Evolutionary conservation across 805 yeast species (phyloP), one percentile per base, ranked within the genome.

Genomic region (Dipodascopsis tothii): DNA sequence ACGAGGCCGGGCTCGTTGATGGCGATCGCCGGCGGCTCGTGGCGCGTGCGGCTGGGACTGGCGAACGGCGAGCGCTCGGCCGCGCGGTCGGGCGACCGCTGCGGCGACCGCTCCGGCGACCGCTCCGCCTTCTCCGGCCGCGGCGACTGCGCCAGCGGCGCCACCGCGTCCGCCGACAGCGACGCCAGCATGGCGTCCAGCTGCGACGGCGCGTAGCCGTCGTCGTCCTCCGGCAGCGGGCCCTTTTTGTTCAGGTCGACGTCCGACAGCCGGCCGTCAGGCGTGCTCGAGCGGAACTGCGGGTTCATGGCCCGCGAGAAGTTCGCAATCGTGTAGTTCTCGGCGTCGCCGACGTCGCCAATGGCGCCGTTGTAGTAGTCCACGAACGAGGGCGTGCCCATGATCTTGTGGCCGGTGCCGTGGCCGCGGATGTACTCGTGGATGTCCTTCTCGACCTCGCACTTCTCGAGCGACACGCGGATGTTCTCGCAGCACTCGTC

Each of bases 401-500:
- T 25, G 30, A 81, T 75, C 45, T 71, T 71, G 47, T 73, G 65
- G 0, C 94, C 94, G 0, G 94, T 82, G 4, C 80, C 81, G 51
- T 70, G 69, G 27, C 66, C 66, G 4, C 67, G 62, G 9, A 77
- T 73, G 60, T 78, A 84, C 2, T 63, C 60, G 22, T 67, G 66
- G 18, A 83, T 65, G 51, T 85, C 95, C 17, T 65, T 65, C 2
- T 66, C 65, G 5, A 84, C 75, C 17, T 77, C 80, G 53, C 87
- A 80, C 40, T 74, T 71, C 46, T 87, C 95, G 41, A 85, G 69
- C 2, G 75, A 62, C 5, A 77, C 60, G 44, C 95, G 72, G 11
- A 87, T 73, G 41, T 69, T 69, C 57, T 86, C 95, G 44, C 82
- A 84, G 6, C 82, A 72, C 49, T 48, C 80, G 58, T 86, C 95